phyloP scores from a whole-genome alignment of 1,284 basidiomycete species.

The Schizophyllum commune region DNA sequence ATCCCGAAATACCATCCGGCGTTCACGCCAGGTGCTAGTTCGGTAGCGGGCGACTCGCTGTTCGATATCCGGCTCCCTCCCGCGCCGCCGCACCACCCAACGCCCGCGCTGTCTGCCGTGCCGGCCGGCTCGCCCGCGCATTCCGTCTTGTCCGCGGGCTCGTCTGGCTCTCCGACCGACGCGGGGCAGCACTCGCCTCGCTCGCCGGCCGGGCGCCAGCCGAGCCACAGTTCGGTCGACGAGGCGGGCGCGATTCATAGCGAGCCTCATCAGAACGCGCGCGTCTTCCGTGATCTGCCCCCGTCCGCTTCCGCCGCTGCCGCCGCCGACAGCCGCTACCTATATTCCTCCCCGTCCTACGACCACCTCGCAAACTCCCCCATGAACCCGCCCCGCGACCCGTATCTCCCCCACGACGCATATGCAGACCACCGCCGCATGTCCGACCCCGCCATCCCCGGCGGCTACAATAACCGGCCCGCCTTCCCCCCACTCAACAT shows the following conservation, averaged over 20 bases:
- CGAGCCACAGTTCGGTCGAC: neutral
- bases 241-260: neutral
- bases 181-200: neutral
- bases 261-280: neutral
- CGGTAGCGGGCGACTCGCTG: neutral
- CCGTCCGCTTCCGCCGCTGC: conserved; percentile 15
- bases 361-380: neutral
- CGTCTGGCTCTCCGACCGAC: neutral
- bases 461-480: conserved; percentile 14
- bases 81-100: neutral
- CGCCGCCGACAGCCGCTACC: conserved; percentile 21
- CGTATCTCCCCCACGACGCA: conserved; percentile 15
- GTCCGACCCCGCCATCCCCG: conserved; percentile 49
- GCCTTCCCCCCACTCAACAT: conserved; percentile 16
- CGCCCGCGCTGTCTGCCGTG: neutral
- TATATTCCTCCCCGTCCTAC: conserved; percentile 17
- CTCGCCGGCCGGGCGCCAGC: neutral
- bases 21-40: neutral
- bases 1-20: conserved; percentile 18
- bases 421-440: conserved; percentile 49
- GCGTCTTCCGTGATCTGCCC: neutral
- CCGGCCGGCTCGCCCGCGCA: neutral
- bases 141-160: neutral
- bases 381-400: neutral
- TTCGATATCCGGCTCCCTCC: conserved; percentile 12